phyloP scores from a whole-genome alignment of 2,329 filamentous ascomycete species.

The Neocatenulostroma microsporum region DNA sequence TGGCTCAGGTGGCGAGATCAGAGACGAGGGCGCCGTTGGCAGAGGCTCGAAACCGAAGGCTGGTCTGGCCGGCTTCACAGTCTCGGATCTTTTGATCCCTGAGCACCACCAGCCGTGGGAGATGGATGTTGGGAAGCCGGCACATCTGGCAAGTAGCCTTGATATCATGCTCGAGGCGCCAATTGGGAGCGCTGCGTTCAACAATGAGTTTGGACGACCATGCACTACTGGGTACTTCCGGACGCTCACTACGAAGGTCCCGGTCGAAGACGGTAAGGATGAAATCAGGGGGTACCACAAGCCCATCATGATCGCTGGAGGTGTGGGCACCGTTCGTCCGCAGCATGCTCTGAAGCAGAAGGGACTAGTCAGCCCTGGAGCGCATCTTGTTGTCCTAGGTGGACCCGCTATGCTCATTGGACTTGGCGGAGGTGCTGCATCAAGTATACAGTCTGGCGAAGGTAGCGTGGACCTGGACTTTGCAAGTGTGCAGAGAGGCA shows the following conservation, averaged over 20 bases:
- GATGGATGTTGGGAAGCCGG: constrained; percentile 76
- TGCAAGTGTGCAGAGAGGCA: constrained; percentile 92
- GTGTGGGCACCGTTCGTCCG: constrained; percentile 83
- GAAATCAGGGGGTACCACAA: constrained; percentile 93
- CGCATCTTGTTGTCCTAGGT: constrained; percentile 84
- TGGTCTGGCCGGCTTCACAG: constrained; percentile 85
- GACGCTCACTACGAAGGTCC: constrained; percentile 68
- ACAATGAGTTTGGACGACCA: constrained; percentile 94
- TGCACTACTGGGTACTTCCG: constrained; percentile 85
- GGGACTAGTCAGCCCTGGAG: constrained; percentile 72
- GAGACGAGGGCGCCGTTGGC: constrained; percentile 91
- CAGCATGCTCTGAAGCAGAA: constrained; percentile 83
- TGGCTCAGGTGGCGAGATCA: constrained; percentile 88
- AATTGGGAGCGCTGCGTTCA: constrained; percentile 89
- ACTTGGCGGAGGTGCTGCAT: constrained; percentile 88
- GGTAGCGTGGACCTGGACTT: constrained; percentile 90
- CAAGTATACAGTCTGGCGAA: constrained; percentile 80
- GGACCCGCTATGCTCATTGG: constrained; percentile 97
- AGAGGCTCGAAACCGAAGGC: constrained; percentile 89
- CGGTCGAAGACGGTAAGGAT: constrained; percentile 51
- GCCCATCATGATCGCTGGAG: constrained; percentile 96
- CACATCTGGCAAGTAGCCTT: constrained; percentile 84
- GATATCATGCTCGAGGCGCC: constrained; percentile 98
- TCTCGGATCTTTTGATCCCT: constrained; percentile 88
- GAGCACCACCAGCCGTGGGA: constrained; percentile 82